phyloP scores from a whole-genome alignment of 1,284 basidiomycete genomes.

The Mycena citricolor region DNA sequence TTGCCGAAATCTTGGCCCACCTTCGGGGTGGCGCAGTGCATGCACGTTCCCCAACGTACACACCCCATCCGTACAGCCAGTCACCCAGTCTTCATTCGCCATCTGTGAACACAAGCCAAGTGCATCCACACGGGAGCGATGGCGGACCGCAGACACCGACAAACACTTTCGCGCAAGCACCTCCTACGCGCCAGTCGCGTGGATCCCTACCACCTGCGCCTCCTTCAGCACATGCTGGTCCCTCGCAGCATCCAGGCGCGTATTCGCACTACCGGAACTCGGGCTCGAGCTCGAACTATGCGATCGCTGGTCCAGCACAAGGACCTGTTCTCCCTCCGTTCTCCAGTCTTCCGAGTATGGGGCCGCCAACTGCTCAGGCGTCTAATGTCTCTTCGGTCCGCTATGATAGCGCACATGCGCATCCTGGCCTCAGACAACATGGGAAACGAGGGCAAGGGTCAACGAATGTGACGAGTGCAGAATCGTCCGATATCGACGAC shows the following conservation, averaged over 20 bases:
- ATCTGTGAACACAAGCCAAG: slow-evolving; percentile 57
- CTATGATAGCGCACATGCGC: slow-evolving; percentile 45
- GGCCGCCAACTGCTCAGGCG: slow-evolving; percentile 45
- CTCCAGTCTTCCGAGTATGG: slow-evolving; percentile 64
- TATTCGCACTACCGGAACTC: slow-evolving; percentile 34
- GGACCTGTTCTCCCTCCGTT: slow-evolving; percentile 67
- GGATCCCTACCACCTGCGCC: slow-evolving; percentile 23
- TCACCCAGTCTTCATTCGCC: slow-evolving; percentile 70
- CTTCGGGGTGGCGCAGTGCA: slow-evolving; percentile 52
- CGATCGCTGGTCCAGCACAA: slow-evolving; percentile 30
- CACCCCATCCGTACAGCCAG: slow-evolving; percentile 53
- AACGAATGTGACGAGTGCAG: slow-evolving; percentile 68
- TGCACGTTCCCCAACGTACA: slow-evolving; percentile 65
- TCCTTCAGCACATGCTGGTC: slow-evolving; percentile 29
- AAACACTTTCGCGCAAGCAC: slow-evolving; percentile 30
- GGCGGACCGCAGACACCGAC: slow-evolving; percentile 36
- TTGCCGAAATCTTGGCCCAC: slow-evolving; percentile 75
- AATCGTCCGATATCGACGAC: slow-evolving; percentile 75
- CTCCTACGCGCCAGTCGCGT: slow-evolving; percentile 31
- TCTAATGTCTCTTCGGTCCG: slow-evolving; percentile 58
- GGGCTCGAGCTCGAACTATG: slow-evolving; percentile 29
- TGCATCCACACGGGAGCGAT: slow-evolving; percentile 42
- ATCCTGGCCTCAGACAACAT: slow-evolving; percentile 40
- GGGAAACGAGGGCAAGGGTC: slow-evolving; percentile 49
- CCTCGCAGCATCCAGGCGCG: slow-evolving; percentile 31